Evolutionary conservation across 1,284 basidiomycete genomes (phyloP), one percentile per base, ranked within the genome.

Genomic region (Trametes hirsuta): DNA sequence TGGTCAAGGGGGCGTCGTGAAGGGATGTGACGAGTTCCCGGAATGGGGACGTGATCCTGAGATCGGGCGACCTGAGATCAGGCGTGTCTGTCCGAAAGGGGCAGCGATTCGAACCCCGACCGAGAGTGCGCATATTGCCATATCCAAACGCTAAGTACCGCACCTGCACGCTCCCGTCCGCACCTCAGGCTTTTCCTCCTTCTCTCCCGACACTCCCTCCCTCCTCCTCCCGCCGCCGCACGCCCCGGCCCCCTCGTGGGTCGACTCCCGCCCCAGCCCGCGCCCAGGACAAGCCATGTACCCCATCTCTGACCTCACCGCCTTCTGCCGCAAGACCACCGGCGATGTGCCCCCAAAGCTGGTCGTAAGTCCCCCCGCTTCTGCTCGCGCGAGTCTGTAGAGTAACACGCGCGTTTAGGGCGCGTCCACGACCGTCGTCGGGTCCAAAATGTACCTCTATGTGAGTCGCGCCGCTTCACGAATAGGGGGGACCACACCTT

Each of bases 271-370:
- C 39, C 4, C 4, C 5, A 30, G 30, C 30, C 36, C 11, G 18
- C 53, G 39, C 44, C 47, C 44, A 46, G 58, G 61, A 53, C 53
- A 47, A 50, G 41, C 52, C 53, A 85, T 93, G 77, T 90, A 93
- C 71, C 91, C 91, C 51, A 91, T 94, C 68, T 91, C 90, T 68
- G 91, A 95, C 77, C 82, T 96, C 68, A 94, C 93, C 6, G 93
- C 93, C 10, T 94, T 88, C 74, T 90, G 87, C 70, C 83, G 91
- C 68, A 86, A 86, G 72, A 93, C 94, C 0, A 85, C 85, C 6
- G 94, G 94, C 52, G 88, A 94, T 83, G 88, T 95, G 25, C 94
- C 94, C 12, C 86, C 91, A 47, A 93, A 93, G 69, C 87, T 96
- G 52, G 93, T 95, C 58, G 93, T 94, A 76, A 67, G 91, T 84